phyloP scores from a whole-genome alignment of 1,284 basidiomycete species.

The Cutaneotrichosporon cyanovorans region DNA sequence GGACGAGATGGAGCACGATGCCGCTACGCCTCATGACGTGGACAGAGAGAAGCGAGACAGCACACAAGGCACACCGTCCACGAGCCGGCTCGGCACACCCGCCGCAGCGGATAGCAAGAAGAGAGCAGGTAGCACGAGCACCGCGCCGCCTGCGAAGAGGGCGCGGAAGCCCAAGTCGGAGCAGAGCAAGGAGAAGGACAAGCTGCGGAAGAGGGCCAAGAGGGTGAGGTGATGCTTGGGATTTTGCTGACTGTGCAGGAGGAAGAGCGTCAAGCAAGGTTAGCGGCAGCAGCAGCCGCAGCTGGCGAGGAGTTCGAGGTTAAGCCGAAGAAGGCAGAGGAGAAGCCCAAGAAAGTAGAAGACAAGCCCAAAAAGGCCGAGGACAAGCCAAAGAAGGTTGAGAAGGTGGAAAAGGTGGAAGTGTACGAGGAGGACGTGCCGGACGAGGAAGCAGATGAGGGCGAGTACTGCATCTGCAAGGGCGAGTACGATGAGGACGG shows the following conservation, averaged over 20 bases:
- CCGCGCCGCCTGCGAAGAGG: neutral
- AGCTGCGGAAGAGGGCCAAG: neutral
- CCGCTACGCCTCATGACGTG: neutral
- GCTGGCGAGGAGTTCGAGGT: too few species aligned
- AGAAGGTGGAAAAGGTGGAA: slow-evolving; percentile 2
- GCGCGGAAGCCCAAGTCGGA: neutral
- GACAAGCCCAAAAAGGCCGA: neutral
- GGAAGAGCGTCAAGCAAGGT: neutral
- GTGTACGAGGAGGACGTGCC: neutral
- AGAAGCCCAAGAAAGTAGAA: neutral
- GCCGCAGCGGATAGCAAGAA: neutral
- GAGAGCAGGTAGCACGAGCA: too few species aligned
- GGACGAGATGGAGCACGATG: neutral
- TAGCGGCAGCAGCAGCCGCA: too few species aligned
- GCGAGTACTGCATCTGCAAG: slow-evolving; percentile 36
- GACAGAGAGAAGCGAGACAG: neutral
- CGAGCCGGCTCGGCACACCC: neutral
- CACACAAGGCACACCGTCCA: too few species aligned
- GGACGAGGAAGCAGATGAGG: slow-evolving; percentile 13
- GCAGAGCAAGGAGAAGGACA: neutral
- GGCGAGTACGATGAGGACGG: slow-evolving; percentile 35
- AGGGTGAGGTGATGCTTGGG: too few species aligned
- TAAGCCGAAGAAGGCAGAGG: too few species aligned
- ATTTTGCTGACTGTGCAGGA: neutral
- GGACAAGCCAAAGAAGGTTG: slow-evolving; percentile 1